A percentile compares a stretch with the other conserved stretches of the same genome.
phyloP scores from a whole-genome alignment of 495 filamentous ascomycete species.

The Xylaria castorea region DNA sequence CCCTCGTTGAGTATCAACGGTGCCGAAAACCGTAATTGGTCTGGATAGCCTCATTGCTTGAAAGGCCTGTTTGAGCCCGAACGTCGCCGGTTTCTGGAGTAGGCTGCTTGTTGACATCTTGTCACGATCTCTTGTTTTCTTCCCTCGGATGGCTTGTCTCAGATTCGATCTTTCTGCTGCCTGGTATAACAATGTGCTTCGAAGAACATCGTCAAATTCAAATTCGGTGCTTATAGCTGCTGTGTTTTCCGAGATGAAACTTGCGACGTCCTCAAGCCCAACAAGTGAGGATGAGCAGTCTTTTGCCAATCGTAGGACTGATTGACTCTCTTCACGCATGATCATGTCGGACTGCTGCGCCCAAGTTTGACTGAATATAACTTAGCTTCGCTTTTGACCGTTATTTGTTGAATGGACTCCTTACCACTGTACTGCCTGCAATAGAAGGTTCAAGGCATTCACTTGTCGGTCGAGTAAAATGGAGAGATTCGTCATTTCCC shows the following conservation, averaged over 20 bases:
- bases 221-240: constrained; percentile 8
- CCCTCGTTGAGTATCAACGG: not conserved
- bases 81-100: not conserved
- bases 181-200: constrained; percentile 11
- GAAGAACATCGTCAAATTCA: constrained; percentile 22
- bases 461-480: constrained; percentile 19
- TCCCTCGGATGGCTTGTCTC: constrained; percentile 2
- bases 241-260: constrained; percentile 23
- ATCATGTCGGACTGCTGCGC: constrained; percentile 5
- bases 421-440: constrained; percentile 21
- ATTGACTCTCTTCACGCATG: constrained; percentile 1
- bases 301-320: constrained; percentile 5
- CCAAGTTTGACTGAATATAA: constrained; percentile 4
- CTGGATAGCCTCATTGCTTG: not conserved
- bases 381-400: not conserved
- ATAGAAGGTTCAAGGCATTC: constrained; percentile 18
- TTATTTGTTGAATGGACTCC: not conserved
- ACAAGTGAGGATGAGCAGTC: constrained; percentile 19
- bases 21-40: not conserved
- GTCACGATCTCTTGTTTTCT: not conserved
- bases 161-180: constrained; percentile 20
- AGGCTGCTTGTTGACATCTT: not conserved
- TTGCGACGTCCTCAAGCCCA: constrained; percentile 17
- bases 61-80: constrained; percentile 2
- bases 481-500: constrained; percentile 14